phyloP scores from a whole-genome alignment of 139 green algal genomes.

The Zygnema cylindricum region DNA sequence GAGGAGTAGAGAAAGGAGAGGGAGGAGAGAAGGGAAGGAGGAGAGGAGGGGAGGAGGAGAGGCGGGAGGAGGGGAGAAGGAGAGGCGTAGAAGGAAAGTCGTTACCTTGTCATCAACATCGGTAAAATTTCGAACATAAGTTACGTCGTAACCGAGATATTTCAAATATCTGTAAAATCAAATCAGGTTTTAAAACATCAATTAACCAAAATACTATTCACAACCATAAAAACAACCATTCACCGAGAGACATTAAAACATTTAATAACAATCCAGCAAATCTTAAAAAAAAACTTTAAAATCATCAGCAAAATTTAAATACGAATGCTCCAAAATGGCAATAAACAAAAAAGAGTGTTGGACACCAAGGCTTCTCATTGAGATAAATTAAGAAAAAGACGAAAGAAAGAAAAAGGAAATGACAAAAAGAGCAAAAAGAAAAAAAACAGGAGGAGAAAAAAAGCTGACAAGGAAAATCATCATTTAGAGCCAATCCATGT shows the following conservation, averaged over 20 bases:
- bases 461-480: background rate
- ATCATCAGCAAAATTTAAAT: no score
- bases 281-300: no score
- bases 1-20: background rate
- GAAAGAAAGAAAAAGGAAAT: background rate
- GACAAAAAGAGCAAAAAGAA: background rate
- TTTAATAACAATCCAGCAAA: no score
- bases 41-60: background rate
- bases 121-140: slow-evolving; percentile 65
- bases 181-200: no score
- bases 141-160: slow-evolving; percentile 66
- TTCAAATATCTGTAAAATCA: slow-evolving; percentile 57
- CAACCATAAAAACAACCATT: no score
- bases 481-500: no score
- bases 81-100: background rate
- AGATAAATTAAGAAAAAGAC: no score
- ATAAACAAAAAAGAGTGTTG: no score
- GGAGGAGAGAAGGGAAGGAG: background rate
- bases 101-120: slow-evolving; percentile 64
- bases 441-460: background rate
- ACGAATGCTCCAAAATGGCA: no score
- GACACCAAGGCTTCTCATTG: no score
- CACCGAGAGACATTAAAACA: no score
- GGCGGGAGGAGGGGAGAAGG: background rate
- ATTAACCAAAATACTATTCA: no score